These are phyloP conservation scores for Citrullus mucosospermus DNA, from an alignment of 306 rosid species.

Conservation along the genomic window DNA sequence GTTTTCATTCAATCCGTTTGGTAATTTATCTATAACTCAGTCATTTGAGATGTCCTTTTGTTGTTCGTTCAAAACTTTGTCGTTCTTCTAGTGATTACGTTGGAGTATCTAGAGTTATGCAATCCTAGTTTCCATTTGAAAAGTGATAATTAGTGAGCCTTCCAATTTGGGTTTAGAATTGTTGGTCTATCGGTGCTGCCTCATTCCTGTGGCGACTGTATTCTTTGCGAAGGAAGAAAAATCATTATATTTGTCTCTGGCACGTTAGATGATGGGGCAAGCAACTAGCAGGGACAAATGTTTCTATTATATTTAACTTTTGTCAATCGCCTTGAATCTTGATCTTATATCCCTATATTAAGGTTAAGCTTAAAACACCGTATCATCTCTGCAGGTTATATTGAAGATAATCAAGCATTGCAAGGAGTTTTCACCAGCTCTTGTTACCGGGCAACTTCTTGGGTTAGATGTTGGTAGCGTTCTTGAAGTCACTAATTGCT, in stretches of 20 bases:
- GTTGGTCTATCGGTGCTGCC: neutral
- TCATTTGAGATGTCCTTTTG: neutral
- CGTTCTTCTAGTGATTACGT: neutral
- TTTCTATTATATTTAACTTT: neutral
- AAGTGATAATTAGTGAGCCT: neutral
- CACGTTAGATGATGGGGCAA: neutral
- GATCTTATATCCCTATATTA: neutral
- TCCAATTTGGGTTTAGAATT: neutral
- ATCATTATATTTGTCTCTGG: neutral
- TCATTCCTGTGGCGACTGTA: neutral
- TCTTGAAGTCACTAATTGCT: conserved; percentile 96
- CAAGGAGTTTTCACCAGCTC: conserved; percentile 86
- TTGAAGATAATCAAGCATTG: conserved; percentile 96
- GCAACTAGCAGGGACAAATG: neutral
- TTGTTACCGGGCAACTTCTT: conserved; percentile 95
- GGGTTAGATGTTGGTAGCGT: conserved; percentile 96
- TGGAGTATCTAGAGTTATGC: neutral
- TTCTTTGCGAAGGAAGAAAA: neutral
- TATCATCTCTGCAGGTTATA: conserved; percentile 39
- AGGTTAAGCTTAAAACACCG: neutral
- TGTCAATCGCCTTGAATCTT: neutral
- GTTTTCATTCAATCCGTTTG: neutral
- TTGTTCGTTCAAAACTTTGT: neutral
- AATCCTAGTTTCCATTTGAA: neutral
- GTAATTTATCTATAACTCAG: too few relatives aligned